These are phyloP conservation scores for Alternaria sp. DNA, from an alignment of 2,329 filamentous ascomycete species.

Conservation along the genomic window DNA sequence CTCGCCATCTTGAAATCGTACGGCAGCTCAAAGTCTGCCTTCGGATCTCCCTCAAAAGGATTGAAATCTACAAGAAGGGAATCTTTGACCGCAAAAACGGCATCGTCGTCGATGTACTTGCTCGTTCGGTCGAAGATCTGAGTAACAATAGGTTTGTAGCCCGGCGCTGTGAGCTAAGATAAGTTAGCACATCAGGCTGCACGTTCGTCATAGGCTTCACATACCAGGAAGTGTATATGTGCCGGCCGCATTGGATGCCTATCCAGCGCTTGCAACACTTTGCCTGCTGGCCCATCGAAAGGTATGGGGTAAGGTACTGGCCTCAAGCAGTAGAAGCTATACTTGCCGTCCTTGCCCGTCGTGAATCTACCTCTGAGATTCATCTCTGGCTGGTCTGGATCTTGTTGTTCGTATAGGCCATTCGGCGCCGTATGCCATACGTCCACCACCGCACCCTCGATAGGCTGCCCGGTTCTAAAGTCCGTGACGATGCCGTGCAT, in stretches of 20 bases:
- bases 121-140: conserved; percentile 77
- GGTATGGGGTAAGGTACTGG: conserved; percentile 61
- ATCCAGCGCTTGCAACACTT: conserved; percentile 64
- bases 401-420: conserved; percentile 72
- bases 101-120: conserved; percentile 66
- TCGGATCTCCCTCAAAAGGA: conserved; percentile 57
- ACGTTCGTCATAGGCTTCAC: conserved; percentile 16
- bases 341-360: conserved; percentile 70
- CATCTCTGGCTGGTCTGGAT: conserved; percentile 71
- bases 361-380: conserved; percentile 77
- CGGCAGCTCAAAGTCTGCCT: conserved; percentile 61
- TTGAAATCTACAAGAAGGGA: conserved; percentile 64
- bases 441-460: conserved; percentile 72
- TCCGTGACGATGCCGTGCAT: conserved; percentile 70
- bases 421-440: conserved; percentile 84
- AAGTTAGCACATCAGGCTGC: not conserved
- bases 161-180: conserved; percentile 58
- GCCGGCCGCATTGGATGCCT: conserved; percentile 67
- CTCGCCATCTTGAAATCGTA: conserved; percentile 58
- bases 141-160: conserved; percentile 73
- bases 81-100: conserved; percentile 67
- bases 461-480: conserved; percentile 67
- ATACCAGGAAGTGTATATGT: conserved; percentile 68
- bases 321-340: conserved; percentile 55
- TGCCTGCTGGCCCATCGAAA: conserved; percentile 65